Evolutionary conservation across 306 rosid genomes (phyloP), one percentile per base, ranked within the genome.

Genomic region (Acmispon strigosus): DNA sequence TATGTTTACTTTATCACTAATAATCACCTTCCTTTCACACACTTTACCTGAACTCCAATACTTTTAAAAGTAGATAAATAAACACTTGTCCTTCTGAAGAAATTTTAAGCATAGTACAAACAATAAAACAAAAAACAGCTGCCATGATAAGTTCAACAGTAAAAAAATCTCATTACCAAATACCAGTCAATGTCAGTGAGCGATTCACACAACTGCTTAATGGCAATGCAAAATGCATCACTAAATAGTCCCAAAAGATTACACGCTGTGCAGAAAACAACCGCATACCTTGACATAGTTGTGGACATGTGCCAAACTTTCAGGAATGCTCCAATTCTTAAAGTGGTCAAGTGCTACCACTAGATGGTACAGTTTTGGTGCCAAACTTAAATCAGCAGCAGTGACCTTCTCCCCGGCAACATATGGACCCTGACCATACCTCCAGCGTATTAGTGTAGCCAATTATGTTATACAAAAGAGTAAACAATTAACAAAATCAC

Each of bases 351-450:
- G 97, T 54, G 84, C 85, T 72, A 87, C 81, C 41, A 81, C 87
- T 0, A 95, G 84, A 81, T 95, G 97, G 85, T 77, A 83, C 54
- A 95, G 79, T 77, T 94, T 95, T 59, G 99, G 97, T 53, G 92
- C 99, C 89, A 95, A 81, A 74, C 92, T 84, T 76, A 94, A 76
- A 81, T 95, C 99, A 51, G 79, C 96, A 22, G 96, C 96, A 48
- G 88, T 86, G 69, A 91, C 42, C 73, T 89, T 95, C 81, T 83
- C 90, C 51, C 99, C 97, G 50, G 96, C 91, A 83, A 91, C 70
- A 84, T 79, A 89, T 1, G 97, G 96, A 68, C 99, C 96, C 97
- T 94, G 81, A 62, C 19, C 54, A 76, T 52, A 44, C 20, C 54
- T 12, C 55, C 63, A 78, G 20, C 80, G 51, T 14, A 50, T 83